phyloP scores from a whole-genome alignment of 352 stramenopile genomes.

The Phytophthora citrophthora region DNA sequence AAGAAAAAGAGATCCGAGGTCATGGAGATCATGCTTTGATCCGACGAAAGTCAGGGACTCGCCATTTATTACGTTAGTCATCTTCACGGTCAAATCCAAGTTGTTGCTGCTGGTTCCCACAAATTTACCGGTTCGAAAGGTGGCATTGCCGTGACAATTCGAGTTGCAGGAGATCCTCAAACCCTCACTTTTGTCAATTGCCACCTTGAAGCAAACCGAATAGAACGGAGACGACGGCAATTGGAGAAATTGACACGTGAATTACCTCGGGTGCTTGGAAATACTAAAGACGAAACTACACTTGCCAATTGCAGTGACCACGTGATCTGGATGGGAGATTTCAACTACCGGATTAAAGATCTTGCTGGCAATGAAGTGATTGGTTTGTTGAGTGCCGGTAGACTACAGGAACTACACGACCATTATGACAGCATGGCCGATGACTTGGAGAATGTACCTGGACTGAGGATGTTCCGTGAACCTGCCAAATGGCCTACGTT shows the following conservation, averaged over 20 bases:
- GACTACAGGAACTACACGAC: slow-evolving; percentile 67
- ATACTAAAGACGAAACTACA: slow-evolving; percentile 5
- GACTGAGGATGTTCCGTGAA: slow-evolving; percentile 55
- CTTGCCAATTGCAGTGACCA: slow-evolving; percentile 72
- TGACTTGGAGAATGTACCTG: slow-evolving; percentile 48
- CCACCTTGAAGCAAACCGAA: slow-evolving; percentile 72
- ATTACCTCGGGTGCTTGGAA: slow-evolving; percentile 51
- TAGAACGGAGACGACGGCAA: slow-evolving; percentile 57
- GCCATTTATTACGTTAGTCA: slow-evolving; percentile 58
- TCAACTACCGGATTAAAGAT: slow-evolving; percentile 76
- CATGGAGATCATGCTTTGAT: slow-evolving; percentile 71
- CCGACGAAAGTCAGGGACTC: slow-evolving; percentile 64
- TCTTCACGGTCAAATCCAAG: slow-evolving; percentile 43
- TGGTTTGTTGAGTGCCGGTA: slow-evolving; percentile 42
- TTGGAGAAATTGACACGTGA: slow-evolving; percentile 51
- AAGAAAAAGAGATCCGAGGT: slow-evolving; percentile 55
- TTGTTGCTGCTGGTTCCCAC: slow-evolving; percentile 56
- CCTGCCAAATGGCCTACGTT: slow-evolving; percentile 73
- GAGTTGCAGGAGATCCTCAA: slow-evolving; percentile 45
- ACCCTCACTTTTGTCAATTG: slow-evolving; percentile 75
- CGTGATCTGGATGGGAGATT: slow-evolving; percentile 83
- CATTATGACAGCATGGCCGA: slow-evolving; percentile 70
- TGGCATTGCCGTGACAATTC: slow-evolving; percentile 58
- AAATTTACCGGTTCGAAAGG: slow-evolving; percentile 78
- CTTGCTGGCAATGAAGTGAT: slow-evolving; percentile 58